phyloP scores from a whole-genome alignment of 768 basidiomycete species.

The Pholiota microspora region DNA sequence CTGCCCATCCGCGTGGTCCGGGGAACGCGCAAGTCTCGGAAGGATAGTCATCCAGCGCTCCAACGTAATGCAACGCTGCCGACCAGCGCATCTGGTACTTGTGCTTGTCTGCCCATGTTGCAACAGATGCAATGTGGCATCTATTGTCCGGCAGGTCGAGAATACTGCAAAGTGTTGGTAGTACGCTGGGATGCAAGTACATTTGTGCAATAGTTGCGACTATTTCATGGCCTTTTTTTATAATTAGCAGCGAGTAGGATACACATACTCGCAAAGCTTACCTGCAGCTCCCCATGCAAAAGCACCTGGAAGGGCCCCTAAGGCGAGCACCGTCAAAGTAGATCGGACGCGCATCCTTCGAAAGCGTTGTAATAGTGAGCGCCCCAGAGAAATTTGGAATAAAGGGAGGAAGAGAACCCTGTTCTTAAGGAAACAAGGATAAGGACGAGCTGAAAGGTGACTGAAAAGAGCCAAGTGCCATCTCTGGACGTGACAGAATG shows the following conservation, averaged over 20 bases:
- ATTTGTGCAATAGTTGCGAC: conserved; percentile 94
- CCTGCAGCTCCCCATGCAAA: conserved; percentile 44
- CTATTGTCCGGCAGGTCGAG: conserved; percentile 42
- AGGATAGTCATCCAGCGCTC: conserved; percentile 75
- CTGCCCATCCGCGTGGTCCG: conserved; percentile 73
- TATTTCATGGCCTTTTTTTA: conserved; percentile 88
- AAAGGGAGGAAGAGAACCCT: background rate
- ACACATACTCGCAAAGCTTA: conserved; percentile 16
- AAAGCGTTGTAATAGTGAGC: background rate
- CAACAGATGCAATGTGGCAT: conserved; percentile 81
- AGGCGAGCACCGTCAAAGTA: background rate
- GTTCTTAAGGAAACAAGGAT: background rate
- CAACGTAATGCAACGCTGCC: conserved; percentile 72
- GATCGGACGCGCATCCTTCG: conserved; percentile 2
- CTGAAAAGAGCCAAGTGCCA: conserved; percentile 1
- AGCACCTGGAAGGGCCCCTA: conserved; percentile 14
- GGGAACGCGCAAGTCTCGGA: conserved; percentile 74
- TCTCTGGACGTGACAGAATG: background rate
- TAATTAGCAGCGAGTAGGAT: no score
- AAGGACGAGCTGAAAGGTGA: background rate
- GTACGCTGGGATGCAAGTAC: conserved; percentile 73
- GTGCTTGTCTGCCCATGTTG: conserved; percentile 85
- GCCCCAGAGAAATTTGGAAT: background rate
- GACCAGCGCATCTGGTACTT: conserved; percentile 70
- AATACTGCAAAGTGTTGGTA: conserved; percentile 66